phyloP scores from a whole-genome alignment of 179 eudicot species.

The Camellia oleifera region DNA sequence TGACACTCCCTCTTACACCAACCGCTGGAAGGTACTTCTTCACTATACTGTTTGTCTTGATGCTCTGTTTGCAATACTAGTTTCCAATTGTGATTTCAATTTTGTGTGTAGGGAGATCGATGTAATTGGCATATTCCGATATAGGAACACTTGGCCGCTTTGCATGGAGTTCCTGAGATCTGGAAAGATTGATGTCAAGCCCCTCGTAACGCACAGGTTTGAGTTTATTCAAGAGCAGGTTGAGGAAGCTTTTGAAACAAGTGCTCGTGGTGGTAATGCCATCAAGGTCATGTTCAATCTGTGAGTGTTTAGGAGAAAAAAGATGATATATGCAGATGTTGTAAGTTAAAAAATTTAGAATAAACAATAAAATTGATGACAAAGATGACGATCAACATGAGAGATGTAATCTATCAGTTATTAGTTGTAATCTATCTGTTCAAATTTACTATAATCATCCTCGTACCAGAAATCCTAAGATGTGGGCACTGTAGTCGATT shows the following conservation, averaged over 20 bases:
- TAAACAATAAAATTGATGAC: no score
- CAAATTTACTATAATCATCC: neutral
- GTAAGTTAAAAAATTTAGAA: no score
- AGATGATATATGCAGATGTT: no score
- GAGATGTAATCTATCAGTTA: no score
- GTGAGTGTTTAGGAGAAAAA: slow-evolving; percentile 10
- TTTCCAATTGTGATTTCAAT: neutral
- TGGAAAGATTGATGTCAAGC: slow-evolving; percentile 79
- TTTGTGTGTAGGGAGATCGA: slow-evolving; percentile 59
- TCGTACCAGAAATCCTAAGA: neutral
- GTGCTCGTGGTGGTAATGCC: slow-evolving; percentile 72
- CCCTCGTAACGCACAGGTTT: slow-evolving; percentile 67
- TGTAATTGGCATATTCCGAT: slow-evolving; percentile 65
- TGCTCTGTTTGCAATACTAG: neutral
- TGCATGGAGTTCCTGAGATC: slow-evolving; percentile 64
- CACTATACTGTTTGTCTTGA: neutral
- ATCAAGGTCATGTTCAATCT: slow-evolving; percentile 80
- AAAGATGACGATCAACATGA: no score
- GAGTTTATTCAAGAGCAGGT: slow-evolving; percentile 66
- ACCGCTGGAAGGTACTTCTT: slow-evolving; percentile 58
- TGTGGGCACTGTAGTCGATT: neutral
- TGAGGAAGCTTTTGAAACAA: slow-evolving; percentile 73
- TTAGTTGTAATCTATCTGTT: neutral
- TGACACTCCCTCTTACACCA: slow-evolving; percentile 67
- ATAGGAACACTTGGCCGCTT: slow-evolving; percentile 77